Evolutionary conservation across 306 rosid species (phyloP), one percentile per base, ranked within the genome.

Genomic region (Dryas alaskensis): DNA sequence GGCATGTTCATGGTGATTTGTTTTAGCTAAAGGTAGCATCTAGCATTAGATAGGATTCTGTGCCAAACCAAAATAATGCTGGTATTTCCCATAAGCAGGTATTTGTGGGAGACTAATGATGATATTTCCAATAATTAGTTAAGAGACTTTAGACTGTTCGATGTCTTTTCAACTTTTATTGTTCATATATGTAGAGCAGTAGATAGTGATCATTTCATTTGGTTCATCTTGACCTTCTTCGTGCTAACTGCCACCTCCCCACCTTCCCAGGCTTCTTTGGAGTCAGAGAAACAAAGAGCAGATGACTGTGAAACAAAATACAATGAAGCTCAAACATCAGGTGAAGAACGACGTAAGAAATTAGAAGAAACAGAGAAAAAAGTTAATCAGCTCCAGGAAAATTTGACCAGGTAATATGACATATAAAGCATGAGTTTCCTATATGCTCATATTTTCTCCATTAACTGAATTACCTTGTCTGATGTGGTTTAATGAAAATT

Each of bases 311-410:
- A 89, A 83, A 85, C 62, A 65, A 91, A 89, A 74, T 91, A 73
- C 83, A 83, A 78, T 51, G 90, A 89, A 87, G 81, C 82, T 72
- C 90, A 84, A 76, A 79, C 73, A 69, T 75, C 42, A 4, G 60
- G 78, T 55, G 91, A 82, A 81, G 89, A 84, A 78, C 77, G 51
- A 65, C 47, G 65, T 54, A 80, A 80, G 74, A 87, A 82, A 59
- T 81, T 91, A 67, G 92, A 87, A 82, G 97, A 89, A 60, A 73
- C 92, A 7, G 93, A 92, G 77, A 87, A 89, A 81, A 92, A 87
- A 83, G 84, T 40, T 77, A 87, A 73, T 69, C 93, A 78, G 79
- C 90, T 92, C 71, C 96, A 89, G 75, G 96, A 92, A 86, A 80
- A 89, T 69, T 65, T 89, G 78, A 81, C 87, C 84, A 86, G 96